Percentiles rank a stretch among this genome's conserved stretches.
These are phyloP conservation scores for Sonneratia alba DNA, from an alignment of 345 rosid genomes.

Conservation along the genomic window DNA sequence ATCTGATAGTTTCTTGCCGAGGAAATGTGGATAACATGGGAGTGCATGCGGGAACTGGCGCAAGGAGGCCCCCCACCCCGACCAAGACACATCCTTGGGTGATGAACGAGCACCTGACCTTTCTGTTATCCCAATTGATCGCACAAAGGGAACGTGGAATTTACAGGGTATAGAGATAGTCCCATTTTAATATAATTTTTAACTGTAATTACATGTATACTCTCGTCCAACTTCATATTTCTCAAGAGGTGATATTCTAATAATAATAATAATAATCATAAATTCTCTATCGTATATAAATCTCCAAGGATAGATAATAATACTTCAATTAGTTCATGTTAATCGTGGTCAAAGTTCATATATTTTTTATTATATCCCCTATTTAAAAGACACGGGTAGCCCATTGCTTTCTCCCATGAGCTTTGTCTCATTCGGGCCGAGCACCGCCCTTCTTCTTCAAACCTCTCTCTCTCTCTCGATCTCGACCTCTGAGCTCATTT, in stretches of 20 bases:
- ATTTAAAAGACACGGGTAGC: conserved; percentile 26
- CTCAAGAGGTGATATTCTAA: too few species aligned
- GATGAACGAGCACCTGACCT: conserved; percentile 8
- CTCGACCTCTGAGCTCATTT: too few species aligned
- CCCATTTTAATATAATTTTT: too few species aligned
- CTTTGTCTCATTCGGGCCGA: conserved; percentile 28
- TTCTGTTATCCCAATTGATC: conserved; percentile 3
- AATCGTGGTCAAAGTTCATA: neutral
- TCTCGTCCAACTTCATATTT: too few species aligned
- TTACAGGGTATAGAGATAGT: too few species aligned
- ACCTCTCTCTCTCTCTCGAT: neutral
- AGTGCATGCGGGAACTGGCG: conserved; percentile 11
- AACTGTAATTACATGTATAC: too few species aligned
- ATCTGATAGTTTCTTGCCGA: too few species aligned
- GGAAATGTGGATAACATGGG: conserved; percentile 9
- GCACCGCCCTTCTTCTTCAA: neutral
- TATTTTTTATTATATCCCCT: neutral
- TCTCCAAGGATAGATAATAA: too few species aligned
- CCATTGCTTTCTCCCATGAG: conserved; percentile 55
- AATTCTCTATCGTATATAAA: too few species aligned
- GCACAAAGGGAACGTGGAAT: neutral
- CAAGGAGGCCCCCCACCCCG: conserved; percentile 10
- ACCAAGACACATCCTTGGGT: neutral
- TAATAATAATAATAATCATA: too few species aligned
- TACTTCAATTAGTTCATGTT: too few species aligned